Evolutionary conservation across 1,284 basidiomycete genomes (phyloP).

Genomic region (Heterobasidion irregulare): DNA sequence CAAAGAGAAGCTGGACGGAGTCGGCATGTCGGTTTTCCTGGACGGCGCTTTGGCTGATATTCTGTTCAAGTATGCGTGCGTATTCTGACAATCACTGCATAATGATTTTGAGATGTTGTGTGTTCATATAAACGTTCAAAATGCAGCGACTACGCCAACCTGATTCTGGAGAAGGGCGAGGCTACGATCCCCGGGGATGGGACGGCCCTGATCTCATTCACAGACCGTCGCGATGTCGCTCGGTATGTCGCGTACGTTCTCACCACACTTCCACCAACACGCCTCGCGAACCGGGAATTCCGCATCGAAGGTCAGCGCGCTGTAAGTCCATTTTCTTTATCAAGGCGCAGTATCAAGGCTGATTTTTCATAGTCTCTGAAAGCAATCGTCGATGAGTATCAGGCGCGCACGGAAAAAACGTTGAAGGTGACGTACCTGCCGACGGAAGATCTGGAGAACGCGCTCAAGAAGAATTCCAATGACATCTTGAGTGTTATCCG

Average conservation of each 20-base stretch:
- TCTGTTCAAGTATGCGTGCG: background rate
- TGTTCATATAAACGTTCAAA: no score
- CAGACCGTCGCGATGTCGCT: background rate
- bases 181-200: background rate
- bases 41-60: background rate
- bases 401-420: background rate
- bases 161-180: background rate
- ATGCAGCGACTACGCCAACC: background rate
- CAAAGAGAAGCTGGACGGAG: background rate
- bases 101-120: background rate
- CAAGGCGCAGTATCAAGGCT: background rate
- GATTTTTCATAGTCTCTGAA: background rate
- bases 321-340: background rate
- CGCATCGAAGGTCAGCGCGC: background rate
- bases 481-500: background rate
- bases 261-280: background rate
- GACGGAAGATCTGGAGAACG: background rate
- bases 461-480: background rate
- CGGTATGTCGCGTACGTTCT: background rate
- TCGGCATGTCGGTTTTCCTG: background rate
- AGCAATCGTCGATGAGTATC: background rate
- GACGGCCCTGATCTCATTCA: background rate
- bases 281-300: background rate
- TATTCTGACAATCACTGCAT: background rate
- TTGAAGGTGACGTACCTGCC: background rate